These are phyloP conservation scores for Kluyveromyces sp. DNA, from an alignment of 1,139 yeast species.

Conservation along the genomic window DNA sequence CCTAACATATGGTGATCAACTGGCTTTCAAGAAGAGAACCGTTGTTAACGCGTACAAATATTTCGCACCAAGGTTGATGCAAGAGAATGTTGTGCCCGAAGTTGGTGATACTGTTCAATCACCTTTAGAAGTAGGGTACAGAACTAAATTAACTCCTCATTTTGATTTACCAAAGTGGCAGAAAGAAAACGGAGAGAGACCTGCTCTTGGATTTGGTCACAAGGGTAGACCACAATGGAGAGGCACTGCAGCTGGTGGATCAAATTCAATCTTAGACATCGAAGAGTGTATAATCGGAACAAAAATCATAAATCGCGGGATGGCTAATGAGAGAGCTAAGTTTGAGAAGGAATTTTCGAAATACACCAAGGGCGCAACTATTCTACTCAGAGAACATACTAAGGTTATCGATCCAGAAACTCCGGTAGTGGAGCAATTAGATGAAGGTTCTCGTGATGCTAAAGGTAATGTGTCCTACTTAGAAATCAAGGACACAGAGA, in stretches of 20 bases:
- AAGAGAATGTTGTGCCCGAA: slow-evolving; percentile 43
- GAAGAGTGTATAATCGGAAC: slow-evolving; percentile 94
- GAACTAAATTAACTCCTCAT: slow-evolving; percentile 95
- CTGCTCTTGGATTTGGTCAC: slow-evolving; percentile 83
- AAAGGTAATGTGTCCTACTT: slow-evolving; percentile 31
- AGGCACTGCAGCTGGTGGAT: slow-evolving; percentile 39
- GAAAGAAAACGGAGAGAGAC: slow-evolving; percentile 34
- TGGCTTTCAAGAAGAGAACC: slow-evolving; percentile 62
- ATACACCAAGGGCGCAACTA: slow-evolving; percentile 80
- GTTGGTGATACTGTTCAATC: slow-evolving; percentile 66
- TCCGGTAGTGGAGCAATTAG: slow-evolving; percentile 31
- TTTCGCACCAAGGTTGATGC: slow-evolving; percentile 49
- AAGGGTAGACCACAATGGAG: slow-evolving; percentile 74
- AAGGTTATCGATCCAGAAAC: slow-evolving; percentile 29
- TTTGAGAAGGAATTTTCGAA: slow-evolving; percentile 44
- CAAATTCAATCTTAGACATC: slow-evolving; percentile 60
- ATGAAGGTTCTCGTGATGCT: slow-evolving; percentile 40
- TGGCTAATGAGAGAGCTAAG: slow-evolving; percentile 58
- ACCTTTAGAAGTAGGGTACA: slow-evolving; percentile 66
- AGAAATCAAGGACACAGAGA: slow-evolving; percentile 16
- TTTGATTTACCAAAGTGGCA: slow-evolving; percentile 63
- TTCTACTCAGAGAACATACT: slow-evolving; percentile 74
- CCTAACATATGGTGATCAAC: slow-evolving; percentile 63
- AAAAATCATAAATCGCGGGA: slow-evolving; percentile 60
- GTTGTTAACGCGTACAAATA: slow-evolving; percentile 75